Evolutionary conservation across 352 stramenopile species (phyloP), one percentile per base, ranked within the genome.

Genomic region (Vaucheria bursata): DNA sequence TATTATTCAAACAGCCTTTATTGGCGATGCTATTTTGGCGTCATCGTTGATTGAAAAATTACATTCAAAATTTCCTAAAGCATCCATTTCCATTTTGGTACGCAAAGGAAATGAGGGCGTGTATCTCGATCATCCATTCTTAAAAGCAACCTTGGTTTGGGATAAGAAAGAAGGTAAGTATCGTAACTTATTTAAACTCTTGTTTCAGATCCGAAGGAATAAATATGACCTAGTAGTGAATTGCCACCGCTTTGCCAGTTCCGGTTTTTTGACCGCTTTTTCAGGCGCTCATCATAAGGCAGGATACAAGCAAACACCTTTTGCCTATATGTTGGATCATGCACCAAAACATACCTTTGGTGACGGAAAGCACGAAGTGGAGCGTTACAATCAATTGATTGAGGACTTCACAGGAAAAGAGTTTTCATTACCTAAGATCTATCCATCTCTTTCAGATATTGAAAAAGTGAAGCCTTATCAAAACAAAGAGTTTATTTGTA

Each of bases 101-200:
- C 45, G 45, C 25, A 59, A 59, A 59, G 45, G 45, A 59, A 59
- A 59, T 59, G 45, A 59, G 45, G 45, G 45, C 25, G 45, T 59
- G 18, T 18, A 18, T 25, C 18, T 18, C 45, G 45, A 25, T 59
- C 45, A 18, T 59, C 45, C 45, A 25, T 59, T 59, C 25, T 18
- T 59, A 18, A 59, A 59, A 18, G 25, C 18, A 59, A 25, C 25
- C 45, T 59, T 18, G 45, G 45, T 59, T 18, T 59, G 45, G 45
- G 45, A 59, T 59, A 59, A 59, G 45, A 25, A 25, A 18, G 45
- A 59, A 59, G 45, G 45, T 25, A 59, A 59, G 25, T 18, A 18
- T 59, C 45, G 45, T 25, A 18, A 18, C 18, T 59, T 59, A 25
- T 59, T 18, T 18, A 18, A 25, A 18, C 25, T 59, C 12, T 18